A percentile compares a stretch with the other conserved stretches of the same genome.
Conservation (phyloP, 2,329 filamentous ascomycete species). For the Lachnellula suecica region DNA sequence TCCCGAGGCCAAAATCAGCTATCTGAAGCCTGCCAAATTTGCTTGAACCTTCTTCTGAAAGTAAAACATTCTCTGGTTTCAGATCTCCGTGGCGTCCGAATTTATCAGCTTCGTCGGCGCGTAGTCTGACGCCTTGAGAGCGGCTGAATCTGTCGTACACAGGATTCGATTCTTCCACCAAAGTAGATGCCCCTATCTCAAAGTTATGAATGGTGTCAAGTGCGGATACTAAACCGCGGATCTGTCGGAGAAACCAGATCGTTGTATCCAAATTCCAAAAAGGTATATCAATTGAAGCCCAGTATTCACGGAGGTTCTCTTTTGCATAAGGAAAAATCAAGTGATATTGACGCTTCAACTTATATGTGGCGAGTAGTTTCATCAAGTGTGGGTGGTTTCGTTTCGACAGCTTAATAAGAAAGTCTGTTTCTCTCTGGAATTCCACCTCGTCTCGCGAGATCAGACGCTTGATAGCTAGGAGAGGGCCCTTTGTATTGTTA, state of each 20-base stretch:
- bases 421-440: neutral
- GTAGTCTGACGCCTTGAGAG: neutral
- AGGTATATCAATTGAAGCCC: constrained; percentile 9
- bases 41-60: constrained; percentile 17
- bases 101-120: neutral
- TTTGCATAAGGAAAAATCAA: constrained; percentile 27
- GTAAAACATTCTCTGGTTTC: constrained; percentile 39
- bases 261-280: neutral
- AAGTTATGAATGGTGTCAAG: constrained; percentile 2
- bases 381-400: constrained; percentile 14
- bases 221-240: neutral
- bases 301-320: constrained; percentile 21
- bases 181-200: neutral
- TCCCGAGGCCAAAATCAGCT: constrained; percentile 24
- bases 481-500: neutral
- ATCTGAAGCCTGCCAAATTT: constrained; percentile 16
- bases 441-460: neutral
- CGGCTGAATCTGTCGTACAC: neutral
- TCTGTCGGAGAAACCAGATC: neutral
- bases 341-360: constrained; percentile 14
- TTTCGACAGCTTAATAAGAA: neutral
- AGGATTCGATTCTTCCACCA: neutral
- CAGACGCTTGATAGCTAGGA: neutral
- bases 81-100: constrained; percentile 40
- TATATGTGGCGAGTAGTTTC: constrained; percentile 24